These are phyloP conservation scores for Croton laevigatus DNA, from an alignment of 441 rosid species.

Conservation along the genomic window DNA sequence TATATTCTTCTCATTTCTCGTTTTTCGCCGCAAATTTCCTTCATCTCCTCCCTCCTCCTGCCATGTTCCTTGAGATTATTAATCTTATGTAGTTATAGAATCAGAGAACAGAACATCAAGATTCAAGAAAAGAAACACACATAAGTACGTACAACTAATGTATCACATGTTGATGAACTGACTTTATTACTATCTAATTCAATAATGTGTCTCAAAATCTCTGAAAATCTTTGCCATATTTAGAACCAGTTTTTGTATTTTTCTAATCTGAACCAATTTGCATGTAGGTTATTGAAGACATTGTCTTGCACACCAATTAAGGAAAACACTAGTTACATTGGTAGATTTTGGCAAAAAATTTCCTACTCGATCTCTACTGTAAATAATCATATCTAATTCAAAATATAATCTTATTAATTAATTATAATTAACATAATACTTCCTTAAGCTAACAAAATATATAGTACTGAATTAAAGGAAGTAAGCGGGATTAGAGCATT, in stretches of 20 bases:
- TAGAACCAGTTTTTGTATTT: constrained; percentile 13
- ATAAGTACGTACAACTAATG: not conserved
- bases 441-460: too few species aligned
- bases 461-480: not conserved
- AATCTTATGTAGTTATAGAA: not conserved
- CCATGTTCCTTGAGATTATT: too few species aligned
- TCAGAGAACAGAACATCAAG: not conserved
- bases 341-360: not conserved
- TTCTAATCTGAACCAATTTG: not conserved
- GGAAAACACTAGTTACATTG: not conserved
- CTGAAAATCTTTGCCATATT: constrained; percentile 32
- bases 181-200: too few species aligned
- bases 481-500: too few species aligned
- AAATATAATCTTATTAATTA: too few species aligned
- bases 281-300: too few species aligned
- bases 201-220: constrained; percentile 20
- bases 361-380: not conserved
- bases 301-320: not conserved
- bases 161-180: not conserved
- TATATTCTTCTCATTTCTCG: constrained; percentile 20
- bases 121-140: not conserved
- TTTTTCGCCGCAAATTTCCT: not conserved
- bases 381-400: not conserved
- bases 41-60: not conserved
- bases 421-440: too few species aligned